phyloP scores from a whole-genome alignment of 192 early-diverging fungal genomes.

The Backusella sp. region DNA sequence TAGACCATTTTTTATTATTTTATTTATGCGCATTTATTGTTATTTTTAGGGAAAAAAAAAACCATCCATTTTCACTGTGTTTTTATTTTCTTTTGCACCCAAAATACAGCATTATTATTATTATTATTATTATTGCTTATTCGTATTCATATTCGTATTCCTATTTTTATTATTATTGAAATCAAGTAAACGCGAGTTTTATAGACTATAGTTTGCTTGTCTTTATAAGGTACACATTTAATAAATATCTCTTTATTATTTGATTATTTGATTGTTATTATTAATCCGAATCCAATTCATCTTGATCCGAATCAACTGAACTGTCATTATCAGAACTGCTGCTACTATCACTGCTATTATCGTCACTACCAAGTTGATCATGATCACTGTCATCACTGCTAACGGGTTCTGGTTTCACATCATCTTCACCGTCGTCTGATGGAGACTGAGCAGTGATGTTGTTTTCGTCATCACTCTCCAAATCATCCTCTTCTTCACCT shows the following conservation, averaged over 20 bases:
- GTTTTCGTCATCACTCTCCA: not conserved
- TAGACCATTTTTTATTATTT: too few species aligned
- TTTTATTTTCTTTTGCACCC: too few species aligned
- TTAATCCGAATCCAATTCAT: not conserved
- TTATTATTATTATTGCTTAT: not conserved
- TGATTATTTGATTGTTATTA: not conserved
- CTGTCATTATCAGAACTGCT: not conserved
- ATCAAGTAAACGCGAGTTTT: too few species aligned
- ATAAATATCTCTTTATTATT: slow-evolving; percentile 2
- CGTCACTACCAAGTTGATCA: not conserved
- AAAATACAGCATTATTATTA: not conserved
- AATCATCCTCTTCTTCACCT: not conserved
- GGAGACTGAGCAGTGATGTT: not conserved
- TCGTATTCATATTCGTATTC: not conserved
- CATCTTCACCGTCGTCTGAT: not conserved
- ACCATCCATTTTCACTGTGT: not conserved
- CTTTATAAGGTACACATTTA: not conserved
- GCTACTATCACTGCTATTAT: not conserved
- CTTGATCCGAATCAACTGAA: not conserved
- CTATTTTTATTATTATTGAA: too few species aligned
- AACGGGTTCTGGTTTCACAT: not conserved
- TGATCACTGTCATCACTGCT: not conserved
- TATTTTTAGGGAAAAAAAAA: too few species aligned
- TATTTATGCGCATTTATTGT: too few species aligned
- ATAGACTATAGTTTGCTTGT: not conserved